Conservation (phyloP, 2,329 filamentous ascomycete genomes). For the Penicillium sp. region DNA sequence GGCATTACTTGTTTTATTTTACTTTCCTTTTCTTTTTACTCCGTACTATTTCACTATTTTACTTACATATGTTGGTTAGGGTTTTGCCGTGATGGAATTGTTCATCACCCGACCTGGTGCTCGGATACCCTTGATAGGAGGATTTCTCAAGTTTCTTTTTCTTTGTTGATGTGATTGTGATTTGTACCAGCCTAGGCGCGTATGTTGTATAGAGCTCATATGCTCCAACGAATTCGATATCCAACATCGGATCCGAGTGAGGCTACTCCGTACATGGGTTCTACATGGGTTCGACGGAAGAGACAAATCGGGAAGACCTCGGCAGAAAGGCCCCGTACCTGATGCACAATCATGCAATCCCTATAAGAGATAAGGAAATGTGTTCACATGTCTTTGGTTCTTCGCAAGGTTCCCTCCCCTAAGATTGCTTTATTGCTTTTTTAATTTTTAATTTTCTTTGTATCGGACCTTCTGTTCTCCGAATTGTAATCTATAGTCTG, state of each 20-base stretch:
- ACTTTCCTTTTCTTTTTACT: background rate
- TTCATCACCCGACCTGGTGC: conserved; percentile 7
- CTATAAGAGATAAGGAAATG: background rate
- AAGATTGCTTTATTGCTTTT: background rate
- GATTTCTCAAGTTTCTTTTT: background rate
- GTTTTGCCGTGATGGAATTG: background rate
- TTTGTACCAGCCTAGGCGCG: background rate
- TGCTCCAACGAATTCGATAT: background rate
- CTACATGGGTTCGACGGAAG: background rate
- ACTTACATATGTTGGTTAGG: background rate
- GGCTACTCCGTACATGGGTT: background rate
- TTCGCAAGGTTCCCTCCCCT: background rate
- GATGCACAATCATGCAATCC: conserved; percentile 1
- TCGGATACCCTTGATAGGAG: conserved; percentile 2
- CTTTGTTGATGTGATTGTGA: background rate
- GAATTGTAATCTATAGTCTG: background rate
- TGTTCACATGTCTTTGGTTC: background rate
- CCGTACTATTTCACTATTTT: background rate
- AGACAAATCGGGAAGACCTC: background rate
- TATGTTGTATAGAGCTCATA: background rate
- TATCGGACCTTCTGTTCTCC: background rate
- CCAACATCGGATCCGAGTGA: background rate
- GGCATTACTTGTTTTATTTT: background rate
- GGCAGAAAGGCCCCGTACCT: background rate
- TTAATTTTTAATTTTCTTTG: background rate